phyloP scores from a whole-genome alignment of 2,329 filamentous ascomycete species.

The Calonectria hongkongensis region DNA sequence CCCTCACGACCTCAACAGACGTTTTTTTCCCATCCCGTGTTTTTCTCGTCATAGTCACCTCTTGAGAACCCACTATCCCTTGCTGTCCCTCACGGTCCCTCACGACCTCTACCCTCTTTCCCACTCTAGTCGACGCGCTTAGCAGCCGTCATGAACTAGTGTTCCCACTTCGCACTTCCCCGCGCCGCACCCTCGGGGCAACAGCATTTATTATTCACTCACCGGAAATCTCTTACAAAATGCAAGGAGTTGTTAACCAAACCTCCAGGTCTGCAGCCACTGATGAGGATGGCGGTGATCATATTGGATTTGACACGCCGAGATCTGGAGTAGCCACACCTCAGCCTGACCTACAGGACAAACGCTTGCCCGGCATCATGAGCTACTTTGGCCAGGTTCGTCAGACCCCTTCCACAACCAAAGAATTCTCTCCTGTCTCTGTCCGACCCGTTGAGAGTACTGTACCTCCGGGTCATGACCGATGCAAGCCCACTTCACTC shows the following conservation, averaged over 20 bases:
- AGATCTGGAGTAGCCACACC: constrained; percentile 95
- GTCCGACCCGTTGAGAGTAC: constrained; percentile 60
- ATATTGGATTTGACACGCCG: constrained; percentile 89
- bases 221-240: constrained; percentile 57
- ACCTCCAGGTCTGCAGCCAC: constrained; percentile 72
- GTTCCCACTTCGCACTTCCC: constrained; percentile 59
- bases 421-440: constrained; percentile 60
- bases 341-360: constrained; percentile 94
- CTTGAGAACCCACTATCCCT: constrained; percentile 53
- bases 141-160: constrained; percentile 65
- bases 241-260: constrained; percentile 71
- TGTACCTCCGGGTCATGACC: constrained; percentile 50
- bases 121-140: constrained; percentile 57
- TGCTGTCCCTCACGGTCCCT: constrained; percentile 40
- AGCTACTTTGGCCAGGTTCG: constrained; percentile 99
- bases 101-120: constrained; percentile 49
- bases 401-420: constrained; percentile 82
- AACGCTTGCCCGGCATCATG: constrained; percentile 95
- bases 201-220: constrained; percentile 56
- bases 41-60: constrained; percentile 59
- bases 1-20: constrained; percentile 49
- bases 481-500: constrained; percentile 57
- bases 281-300: constrained; percentile 84
- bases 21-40: constrained; percentile 54
- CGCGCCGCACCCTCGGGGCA: constrained; percentile 55